Percentiles rank a stretch among this genome's conserved stretches.
phyloP scores from a whole-genome alignment of 345 rosid genomes.

The Tarenaya hassleriana region DNA sequence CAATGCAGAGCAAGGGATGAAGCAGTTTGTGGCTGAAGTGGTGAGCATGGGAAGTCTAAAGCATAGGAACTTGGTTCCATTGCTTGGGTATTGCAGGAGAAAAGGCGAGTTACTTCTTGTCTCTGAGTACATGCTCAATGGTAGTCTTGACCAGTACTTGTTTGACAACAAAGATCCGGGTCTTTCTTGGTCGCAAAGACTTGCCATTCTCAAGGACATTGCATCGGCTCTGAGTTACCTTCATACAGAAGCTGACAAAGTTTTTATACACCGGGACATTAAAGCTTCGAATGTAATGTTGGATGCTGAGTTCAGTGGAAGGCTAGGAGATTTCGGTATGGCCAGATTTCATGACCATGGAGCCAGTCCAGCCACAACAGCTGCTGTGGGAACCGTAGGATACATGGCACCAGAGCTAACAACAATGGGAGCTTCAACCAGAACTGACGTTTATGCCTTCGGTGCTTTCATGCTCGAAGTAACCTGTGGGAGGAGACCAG shows the following conservation, averaged over 20 bases:
- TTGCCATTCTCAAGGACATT: slow-evolving; percentile 28
- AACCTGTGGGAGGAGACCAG: slow-evolving; percentile 37
- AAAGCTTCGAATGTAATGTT: slow-evolving; percentile 35
- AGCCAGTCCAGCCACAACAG: slow-evolving; percentile 28
- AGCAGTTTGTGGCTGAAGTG: slow-evolving; percentile 35
- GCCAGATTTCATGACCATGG: slow-evolving; percentile 35
- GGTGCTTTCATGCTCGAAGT: slow-evolving; percentile 33
- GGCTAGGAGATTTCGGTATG: slow-evolving; percentile 43
- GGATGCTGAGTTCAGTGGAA: slow-evolving; percentile 30
- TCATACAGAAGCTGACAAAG: slow-evolving; percentile 38
- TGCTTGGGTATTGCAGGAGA: slow-evolving; percentile 35
- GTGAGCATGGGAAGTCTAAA: slow-evolving; percentile 33
- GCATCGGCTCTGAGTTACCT: slow-evolving; percentile 35
- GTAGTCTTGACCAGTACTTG: slow-evolving; percentile 35
- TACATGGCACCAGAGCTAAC: slow-evolving; percentile 37
- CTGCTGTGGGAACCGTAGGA: slow-evolving; percentile 34
- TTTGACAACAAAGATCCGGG: slow-evolving; percentile 11
- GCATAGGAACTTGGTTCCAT: slow-evolving; percentile 38
- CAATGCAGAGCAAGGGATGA: slow-evolving; percentile 33
- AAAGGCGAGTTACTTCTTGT: slow-evolving; percentile 35
- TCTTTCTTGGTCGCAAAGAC: slow-evolving; percentile 35
- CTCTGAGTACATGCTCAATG: slow-evolving; percentile 36
- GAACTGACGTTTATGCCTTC: slow-evolving; percentile 31
- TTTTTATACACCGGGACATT: slow-evolving; percentile 36
- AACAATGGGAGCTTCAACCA: slow-evolving; percentile 26